phyloP scores from a whole-genome alignment of 805 yeast genomes.

The Candida michaelii region DNA sequence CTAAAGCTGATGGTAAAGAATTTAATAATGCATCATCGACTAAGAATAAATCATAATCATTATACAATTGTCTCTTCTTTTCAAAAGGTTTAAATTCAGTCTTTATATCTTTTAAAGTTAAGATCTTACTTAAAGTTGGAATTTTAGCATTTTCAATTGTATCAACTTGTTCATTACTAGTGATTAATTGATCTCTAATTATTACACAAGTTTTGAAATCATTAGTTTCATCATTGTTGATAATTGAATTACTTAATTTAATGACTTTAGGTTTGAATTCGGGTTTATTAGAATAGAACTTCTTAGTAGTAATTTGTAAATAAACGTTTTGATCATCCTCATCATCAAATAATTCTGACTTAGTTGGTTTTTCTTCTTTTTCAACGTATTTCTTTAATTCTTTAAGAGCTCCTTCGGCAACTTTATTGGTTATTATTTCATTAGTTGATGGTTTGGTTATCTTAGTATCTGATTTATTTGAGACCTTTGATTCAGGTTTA shows the following conservation, averaged over 20 bases:
- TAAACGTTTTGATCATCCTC: conserved; percentile 53
- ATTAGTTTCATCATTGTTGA: conserved; percentile 30
- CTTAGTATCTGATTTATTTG: conserved; percentile 1
- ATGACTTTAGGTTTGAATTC: conserved; percentile 57
- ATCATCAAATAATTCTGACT: conserved; percentile 49
- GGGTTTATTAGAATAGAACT: conserved; percentile 59
- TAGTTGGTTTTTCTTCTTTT: conserved; percentile 26
- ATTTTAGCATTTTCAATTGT: conserved; percentile 47
- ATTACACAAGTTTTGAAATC: conserved; percentile 61
- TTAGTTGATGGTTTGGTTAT: conserved; percentile 1
- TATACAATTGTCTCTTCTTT: conserved; percentile 71
- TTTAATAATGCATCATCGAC: conserved; percentile 83
- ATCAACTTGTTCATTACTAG: conserved; percentile 44
- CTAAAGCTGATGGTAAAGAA: conserved; percentile 78
- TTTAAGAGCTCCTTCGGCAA: conserved; percentile 49
- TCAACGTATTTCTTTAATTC: conserved; percentile 65
- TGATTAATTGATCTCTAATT: conserved; percentile 59
- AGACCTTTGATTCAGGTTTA: conserved; percentile 9
- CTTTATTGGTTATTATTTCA: conserved; percentile 20
- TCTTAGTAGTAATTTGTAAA: conserved; percentile 64
- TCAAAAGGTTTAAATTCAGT: conserved; percentile 87
- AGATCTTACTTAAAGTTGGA: conserved; percentile 51
- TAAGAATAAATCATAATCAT: conserved; percentile 71
- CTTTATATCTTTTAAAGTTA: conserved; percentile 73
- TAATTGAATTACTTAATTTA: conserved; percentile 47